Evolutionary conservation across 441 rosid species (phyloP), one percentile per base, ranked within the genome.

Genomic region (Euphorbia celastroides): DNA sequence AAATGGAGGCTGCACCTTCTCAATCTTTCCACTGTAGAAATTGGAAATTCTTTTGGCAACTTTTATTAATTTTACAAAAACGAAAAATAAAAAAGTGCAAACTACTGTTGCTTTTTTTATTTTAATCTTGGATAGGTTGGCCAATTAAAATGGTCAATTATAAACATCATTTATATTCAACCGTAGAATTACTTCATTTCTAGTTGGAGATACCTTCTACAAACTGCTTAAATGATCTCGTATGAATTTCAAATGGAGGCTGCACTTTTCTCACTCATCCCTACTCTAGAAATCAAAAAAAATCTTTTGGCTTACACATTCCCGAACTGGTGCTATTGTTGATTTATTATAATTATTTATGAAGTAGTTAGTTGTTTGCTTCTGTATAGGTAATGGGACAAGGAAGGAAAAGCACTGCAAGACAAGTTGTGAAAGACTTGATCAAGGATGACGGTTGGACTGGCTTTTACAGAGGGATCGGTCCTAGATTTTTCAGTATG

Each of bases 401-500:
- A 72, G 98, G 84, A 69, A 88, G 85, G 59, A 85, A 83, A 80
- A 85, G 81, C 46, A 82, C 91, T 28, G 83, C 96, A 4, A 83
- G 78, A 72, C 79, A 84, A 71, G 92, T 89, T 58, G 87, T 90
- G 63, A 89, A 75, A 71, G 78, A 73, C 66, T 83, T 90, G 78
- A 79, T 93, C 6, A 80, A 84, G 72, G 95, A 93, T 66, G 93
- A 89, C 70, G 97, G 98, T n/a, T 93, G 95, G 93, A 83, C 81
- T 70, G 97, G 97, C 50, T 80, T 89, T 52, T 89, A 94, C 58
- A 79, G 92, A 78, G 99, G 99, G 64, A 74, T 89, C 66, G 97
- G 97, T 65, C 97, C 99, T 20, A 84, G 99, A 76, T 88, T 91
- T 76, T 80, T 91, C 85, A 88, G 93, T 82, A 91, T 85, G 93